Percentiles rank a stretch among this genome's conserved stretches.
Conservation (phyloP, 108 stramenopile genomes). For the Fragilaria radians region DNA sequence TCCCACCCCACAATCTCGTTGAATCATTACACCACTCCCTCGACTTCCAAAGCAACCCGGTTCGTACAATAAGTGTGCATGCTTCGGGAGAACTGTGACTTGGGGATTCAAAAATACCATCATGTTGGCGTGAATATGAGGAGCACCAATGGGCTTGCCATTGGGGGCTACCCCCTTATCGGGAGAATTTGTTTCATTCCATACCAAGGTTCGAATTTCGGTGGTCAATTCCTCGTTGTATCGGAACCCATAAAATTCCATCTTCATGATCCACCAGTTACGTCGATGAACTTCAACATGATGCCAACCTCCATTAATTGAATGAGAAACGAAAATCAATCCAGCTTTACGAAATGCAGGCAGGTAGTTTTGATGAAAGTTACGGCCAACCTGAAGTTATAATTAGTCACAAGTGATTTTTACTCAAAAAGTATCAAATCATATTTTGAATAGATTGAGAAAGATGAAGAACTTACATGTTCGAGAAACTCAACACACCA, state of each 20-base stretch:
- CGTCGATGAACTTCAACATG: background rate
- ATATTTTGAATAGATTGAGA: constrained; percentile 2
- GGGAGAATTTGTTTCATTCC: constrained; percentile 14
- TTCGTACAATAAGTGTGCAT: constrained; percentile 54
- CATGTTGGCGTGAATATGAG: background rate
- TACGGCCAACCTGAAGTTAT: constrained; percentile 15
- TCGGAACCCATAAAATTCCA: background rate
- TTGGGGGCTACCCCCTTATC: constrained; percentile 10
- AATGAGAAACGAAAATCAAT: constrained; percentile 48
- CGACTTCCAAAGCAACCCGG: constrained; percentile 10
- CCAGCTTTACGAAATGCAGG: constrained; percentile 47
- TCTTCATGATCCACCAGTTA: background rate
- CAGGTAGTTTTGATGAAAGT: constrained; percentile 37
- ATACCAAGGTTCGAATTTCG: constrained; percentile 2
- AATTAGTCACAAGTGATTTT: no score
- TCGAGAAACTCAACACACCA: constrained; percentile 76
- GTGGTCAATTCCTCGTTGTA: background rate
- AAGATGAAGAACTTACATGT: constrained; percentile 31
- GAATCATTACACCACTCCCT: background rate
- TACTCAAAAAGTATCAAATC: no score
- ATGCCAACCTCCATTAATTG: background rate
- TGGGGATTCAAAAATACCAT: background rate
- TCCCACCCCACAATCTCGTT: constrained; percentile 4
- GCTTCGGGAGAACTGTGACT: constrained; percentile 46
- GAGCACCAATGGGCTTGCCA: constrained; percentile 3